Evolutionary conservation across 2,329 filamentous ascomycete genomes (phyloP).

Genomic region (Didymella pomorum): DNA sequence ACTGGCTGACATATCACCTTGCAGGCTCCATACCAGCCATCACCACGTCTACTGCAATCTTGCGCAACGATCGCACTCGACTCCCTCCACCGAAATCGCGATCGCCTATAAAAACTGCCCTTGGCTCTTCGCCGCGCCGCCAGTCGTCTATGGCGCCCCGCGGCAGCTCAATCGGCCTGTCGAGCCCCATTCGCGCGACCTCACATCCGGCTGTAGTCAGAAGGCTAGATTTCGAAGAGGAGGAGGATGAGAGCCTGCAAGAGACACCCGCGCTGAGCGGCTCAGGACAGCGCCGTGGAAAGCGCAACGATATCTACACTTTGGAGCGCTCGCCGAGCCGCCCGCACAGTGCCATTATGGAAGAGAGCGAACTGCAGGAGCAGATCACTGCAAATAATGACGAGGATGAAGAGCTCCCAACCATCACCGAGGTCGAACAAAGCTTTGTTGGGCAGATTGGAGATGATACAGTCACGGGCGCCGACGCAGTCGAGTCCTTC

Average conservation of each 20-base stretch:
- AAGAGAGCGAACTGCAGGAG: slow-evolving; percentile 46
- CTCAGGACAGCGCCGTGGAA: slow-evolving; percentile 43
- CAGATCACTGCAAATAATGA: slow-evolving; percentile 40
- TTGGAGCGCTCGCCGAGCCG: slow-evolving; percentile 44
- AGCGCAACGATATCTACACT: slow-evolving; percentile 43
- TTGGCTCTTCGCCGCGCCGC: slow-evolving; percentile 66
- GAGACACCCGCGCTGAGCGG: slow-evolving; percentile 46
- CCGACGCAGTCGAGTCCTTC: slow-evolving; percentile 19
- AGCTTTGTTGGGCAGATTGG: slow-evolving; percentile 41
- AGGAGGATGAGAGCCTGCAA: slow-evolving; percentile 40
- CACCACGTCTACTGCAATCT: slow-evolving; percentile 53
- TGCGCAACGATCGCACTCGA: slow-evolving; percentile 56
- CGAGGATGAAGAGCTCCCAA: slow-evolving; percentile 32
- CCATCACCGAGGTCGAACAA: slow-evolving; percentile 37
- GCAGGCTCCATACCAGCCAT: slow-evolving; percentile 62
- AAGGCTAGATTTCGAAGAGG: slow-evolving; percentile 63
- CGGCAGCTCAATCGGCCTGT: slow-evolving; percentile 56
- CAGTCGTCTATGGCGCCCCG: slow-evolving; percentile 65
- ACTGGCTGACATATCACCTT: slow-evolving; percentile 12
- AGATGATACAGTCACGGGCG: slow-evolving; percentile 37
- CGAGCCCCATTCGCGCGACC: slow-evolving; percentile 41
- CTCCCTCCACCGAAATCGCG: slow-evolving; percentile 60
- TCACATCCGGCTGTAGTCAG: slow-evolving; percentile 59
- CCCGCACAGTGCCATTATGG: slow-evolving; percentile 35
- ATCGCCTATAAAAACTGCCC: slow-evolving; percentile 71